A percentile compares a stretch with the other conserved stretches of the same genome.
Conservation (phyloP, 169 alveolate genomes). For the Ichthyophthirius multifiliis region DNA sequence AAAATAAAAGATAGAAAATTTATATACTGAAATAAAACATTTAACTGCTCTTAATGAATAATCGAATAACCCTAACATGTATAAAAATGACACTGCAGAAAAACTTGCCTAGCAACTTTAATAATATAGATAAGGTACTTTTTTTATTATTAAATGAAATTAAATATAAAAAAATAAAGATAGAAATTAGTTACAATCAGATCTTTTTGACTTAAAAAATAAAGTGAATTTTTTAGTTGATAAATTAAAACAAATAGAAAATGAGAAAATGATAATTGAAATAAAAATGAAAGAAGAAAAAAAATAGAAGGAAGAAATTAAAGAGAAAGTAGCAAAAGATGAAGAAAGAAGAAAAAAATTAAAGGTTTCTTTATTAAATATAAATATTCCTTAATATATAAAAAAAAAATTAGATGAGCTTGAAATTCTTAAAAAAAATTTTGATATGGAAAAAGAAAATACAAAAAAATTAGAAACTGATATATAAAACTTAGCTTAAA, state of each 20-base stretch:
- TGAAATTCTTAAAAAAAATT: conserved; percentile 11
- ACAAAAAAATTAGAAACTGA: conserved; percentile 26
- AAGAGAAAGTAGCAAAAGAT: conserved; percentile 66
- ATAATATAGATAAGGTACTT: conserved; percentile 37
- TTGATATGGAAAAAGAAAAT: not conserved
- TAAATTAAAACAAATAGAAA: conserved; percentile 47
- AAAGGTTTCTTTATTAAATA: conserved; percentile 60
- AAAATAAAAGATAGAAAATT: conserved; percentile 59
- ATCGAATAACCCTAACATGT: conserved; percentile 72
- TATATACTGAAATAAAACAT: conserved; percentile 62
- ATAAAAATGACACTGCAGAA: conserved; percentile 73
- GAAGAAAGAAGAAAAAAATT: conserved; percentile 65
- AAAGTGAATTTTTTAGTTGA: conserved; percentile 34
- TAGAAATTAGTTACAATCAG: no score
- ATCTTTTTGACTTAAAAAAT: conserved; percentile 11
- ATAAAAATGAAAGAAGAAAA: conserved; percentile 54
- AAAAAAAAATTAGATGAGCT: not conserved
- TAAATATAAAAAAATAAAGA: no score
- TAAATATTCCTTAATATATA: not conserved
- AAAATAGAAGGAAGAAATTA: conserved; percentile 55
- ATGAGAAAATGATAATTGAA: conserved; percentile 51
- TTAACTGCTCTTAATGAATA: conserved; percentile 63
- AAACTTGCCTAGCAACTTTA: conserved; percentile 59
- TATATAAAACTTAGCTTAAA: not conserved
- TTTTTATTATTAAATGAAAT: no score